Base-by-base conservation (phyloP, 2,329 filamentous ascomycete genomes). In the Penicillium thymicola region DNA sequence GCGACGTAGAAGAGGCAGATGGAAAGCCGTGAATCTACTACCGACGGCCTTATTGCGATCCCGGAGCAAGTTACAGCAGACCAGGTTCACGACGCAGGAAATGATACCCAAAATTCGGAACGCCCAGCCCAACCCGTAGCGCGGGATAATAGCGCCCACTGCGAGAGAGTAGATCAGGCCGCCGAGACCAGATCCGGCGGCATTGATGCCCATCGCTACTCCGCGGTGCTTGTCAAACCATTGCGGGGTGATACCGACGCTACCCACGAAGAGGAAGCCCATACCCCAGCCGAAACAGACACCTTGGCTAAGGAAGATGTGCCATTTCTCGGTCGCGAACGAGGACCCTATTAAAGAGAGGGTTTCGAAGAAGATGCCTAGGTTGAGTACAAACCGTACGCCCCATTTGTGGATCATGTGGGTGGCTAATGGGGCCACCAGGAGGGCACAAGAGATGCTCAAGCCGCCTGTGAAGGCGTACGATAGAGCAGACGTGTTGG, bases 391-490 rank as follows among this genome's bases (percentile, higher is more conserved):
- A 3, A 76, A 74, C 13, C 80, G 77, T 3, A 81, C 85, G 14
- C 82, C 82, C 59, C 74, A 82, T 13, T 76, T 60, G 4, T 82
- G 79, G 2, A 81, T 83, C 5, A 79, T 75, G 25, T 77, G 72
- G 0, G 82, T 86, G 5, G 81, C 82, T 6, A 85, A 45, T 0
- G 84, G 84, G 0, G 83, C 81, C 32, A 86, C 75, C 1, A 85
- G 70, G 54, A 86, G 76, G 1, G 82, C 82, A 60, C 79, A 80
- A 2, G 80, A 82, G 62, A 86, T 84, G 55, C 80, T 83, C 2
- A 87, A 75, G 1, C 82, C 82, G 37, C 84, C 84, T 13, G 85
- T 79, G 61, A 86, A 85, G 41, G 84, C 84, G 63, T 83, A 87
- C 18, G 80, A 75, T 11, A 86, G 76, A 2, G 76, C 73, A 1